A percentile compares a stretch with the other conserved stretches of the same genome.
Evolutionary conservation across 495 filamentous ascomycete species (phyloP).

Genomic region (Penicillium malachiteum): DNA sequence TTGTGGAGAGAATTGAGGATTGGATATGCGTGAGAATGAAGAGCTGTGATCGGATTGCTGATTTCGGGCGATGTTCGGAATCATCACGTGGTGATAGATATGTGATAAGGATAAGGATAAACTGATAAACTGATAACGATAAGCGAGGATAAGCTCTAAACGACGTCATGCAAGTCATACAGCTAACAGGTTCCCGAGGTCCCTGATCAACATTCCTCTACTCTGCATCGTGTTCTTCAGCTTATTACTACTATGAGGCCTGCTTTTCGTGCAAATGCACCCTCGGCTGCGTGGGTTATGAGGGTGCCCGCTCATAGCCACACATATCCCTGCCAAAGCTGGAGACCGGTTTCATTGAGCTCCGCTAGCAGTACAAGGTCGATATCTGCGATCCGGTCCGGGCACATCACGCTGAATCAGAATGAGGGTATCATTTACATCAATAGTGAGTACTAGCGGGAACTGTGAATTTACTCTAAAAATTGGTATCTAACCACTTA

Average conservation of each 20-base stretch:
- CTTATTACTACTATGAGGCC: slow-evolving; percentile 12
- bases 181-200: too few species aligned
- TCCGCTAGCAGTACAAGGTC: slow-evolving; percentile 8
- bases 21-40: not conserved
- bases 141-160: too few species aligned
- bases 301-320: slow-evolving; percentile 3
- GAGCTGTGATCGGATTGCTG: not conserved
- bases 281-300: slow-evolving; percentile 5
- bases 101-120: not conserved
- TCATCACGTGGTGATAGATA: not conserved
- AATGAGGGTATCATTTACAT: slow-evolving; percentile 86
- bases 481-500: slow-evolving; percentile 32
- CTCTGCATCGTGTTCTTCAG: slow-evolving; percentile 1
- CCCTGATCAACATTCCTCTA: not conserved
- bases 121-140: slow-evolving; percentile 9
- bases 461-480: not conserved
- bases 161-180: too few species aligned
- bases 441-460: slow-evolving; percentile 61
- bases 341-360: slow-evolving; percentile 22
- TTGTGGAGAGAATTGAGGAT: slow-evolving; percentile 15
- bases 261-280: slow-evolving; percentile 3
- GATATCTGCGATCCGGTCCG: slow-evolving; percentile 40
- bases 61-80: not conserved
- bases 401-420: slow-evolving; percentile 69
- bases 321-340: slow-evolving; percentile 6